Percentiles rank a stretch among this genome's conserved stretches.
phyloP scores from a whole-genome alignment of 1,284 basidiomycete genomes.

The Ceratobasidium sp. region DNA sequence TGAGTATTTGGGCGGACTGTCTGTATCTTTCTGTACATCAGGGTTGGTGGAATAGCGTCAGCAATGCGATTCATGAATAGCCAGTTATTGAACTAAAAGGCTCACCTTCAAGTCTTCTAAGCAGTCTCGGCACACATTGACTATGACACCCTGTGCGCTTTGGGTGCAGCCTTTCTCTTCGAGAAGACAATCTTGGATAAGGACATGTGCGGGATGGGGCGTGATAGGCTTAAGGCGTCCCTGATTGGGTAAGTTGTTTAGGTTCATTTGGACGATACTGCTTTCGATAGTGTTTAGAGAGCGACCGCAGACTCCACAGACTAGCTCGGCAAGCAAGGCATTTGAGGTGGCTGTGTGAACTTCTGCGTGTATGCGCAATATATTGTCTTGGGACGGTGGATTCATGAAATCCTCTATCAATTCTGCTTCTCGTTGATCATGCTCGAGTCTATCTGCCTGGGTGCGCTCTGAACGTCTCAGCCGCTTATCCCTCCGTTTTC shows the following conservation, averaged over 20 bases:
- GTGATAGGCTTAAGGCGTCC: no score
- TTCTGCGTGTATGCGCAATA: neutral
- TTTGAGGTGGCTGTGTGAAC: neutral
- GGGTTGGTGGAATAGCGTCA: neutral
- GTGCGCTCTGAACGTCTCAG: no score
- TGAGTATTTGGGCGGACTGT: conserved; percentile 51
- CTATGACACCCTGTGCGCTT: neutral
- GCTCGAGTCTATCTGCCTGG: no score
- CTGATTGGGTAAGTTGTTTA: neutral
- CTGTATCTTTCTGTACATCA: neutral
- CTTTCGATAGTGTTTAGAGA: neutral
- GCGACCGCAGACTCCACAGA: neutral
- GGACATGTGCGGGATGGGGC: neutral
- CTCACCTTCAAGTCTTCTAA: neutral
- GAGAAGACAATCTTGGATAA: neutral
- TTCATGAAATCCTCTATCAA: neutral
- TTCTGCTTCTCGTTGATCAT: no score
- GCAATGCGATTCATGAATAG: no score
- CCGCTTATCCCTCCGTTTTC: no score
- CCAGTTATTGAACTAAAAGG: neutral
- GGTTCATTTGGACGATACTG: neutral
- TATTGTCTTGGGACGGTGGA: neutral
- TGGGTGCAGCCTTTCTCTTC: neutral
- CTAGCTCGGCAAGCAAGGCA: neutral
- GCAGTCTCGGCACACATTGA: neutral